Percentiles rank a stretch among this genome's conserved stretches.
Conservation (phyloP, 2,329 filamentous ascomycete species). For the Tolypocladium paradoxum region DNA sequence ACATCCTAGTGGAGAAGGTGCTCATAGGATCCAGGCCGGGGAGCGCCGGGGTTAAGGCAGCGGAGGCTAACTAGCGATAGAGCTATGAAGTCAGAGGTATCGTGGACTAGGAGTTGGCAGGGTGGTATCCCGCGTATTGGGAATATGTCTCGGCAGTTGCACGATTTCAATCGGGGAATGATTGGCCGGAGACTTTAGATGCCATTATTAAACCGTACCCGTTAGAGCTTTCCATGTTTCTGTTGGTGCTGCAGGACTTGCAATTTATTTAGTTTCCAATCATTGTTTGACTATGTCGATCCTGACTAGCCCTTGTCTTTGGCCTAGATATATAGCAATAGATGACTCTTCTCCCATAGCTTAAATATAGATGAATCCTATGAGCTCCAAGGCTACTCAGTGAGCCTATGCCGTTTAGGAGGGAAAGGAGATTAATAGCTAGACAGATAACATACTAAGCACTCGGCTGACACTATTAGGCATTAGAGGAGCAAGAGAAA, state of each 20-base stretch:
- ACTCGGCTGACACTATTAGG: too few species aligned
- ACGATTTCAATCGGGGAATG: conserved; percentile 1
- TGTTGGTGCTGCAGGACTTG: not conserved
- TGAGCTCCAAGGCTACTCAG: too few species aligned
- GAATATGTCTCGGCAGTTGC: conserved; percentile 5
- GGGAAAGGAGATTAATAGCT: too few species aligned
- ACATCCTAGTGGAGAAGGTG: conserved; percentile 4
- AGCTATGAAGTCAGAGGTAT: conserved; percentile 2
- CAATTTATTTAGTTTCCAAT: not conserved
- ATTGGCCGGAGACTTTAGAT: conserved; percentile 3
- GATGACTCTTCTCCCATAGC: too few species aligned
- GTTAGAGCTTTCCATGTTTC: conserved; percentile 3
- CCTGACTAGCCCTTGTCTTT: not conserved
- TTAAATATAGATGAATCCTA: too few species aligned
- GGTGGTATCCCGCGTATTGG: conserved; percentile 7
- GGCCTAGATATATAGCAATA: not conserved
- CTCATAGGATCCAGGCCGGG: not conserved
- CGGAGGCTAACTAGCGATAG: not conserved
- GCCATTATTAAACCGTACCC: conserved; percentile 4
- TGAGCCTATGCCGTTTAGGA: too few species aligned
- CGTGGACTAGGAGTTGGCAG: conserved; percentile 6
- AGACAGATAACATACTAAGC: too few species aligned
- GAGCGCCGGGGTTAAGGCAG: not conserved
- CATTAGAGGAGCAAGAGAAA: too few species aligned
- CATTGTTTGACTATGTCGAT: not conserved